phyloP scores from a whole-genome alignment of 1,284 basidiomycete genomes.

The Ganoderma sinense region DNA sequence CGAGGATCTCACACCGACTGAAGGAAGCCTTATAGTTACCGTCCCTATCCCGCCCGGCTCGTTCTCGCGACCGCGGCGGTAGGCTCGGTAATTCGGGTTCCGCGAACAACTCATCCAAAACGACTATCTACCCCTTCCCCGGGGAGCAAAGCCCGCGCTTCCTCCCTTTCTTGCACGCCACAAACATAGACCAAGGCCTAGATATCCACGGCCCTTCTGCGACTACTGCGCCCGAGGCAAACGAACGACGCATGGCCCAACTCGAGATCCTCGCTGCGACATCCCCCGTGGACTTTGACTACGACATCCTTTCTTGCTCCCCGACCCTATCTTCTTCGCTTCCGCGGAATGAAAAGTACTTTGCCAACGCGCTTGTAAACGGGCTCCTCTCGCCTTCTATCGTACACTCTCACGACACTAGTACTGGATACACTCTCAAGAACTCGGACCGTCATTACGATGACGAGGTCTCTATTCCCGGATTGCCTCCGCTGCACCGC shows the following conservation, averaged over 20 bases:
- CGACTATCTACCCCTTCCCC: conserved; percentile 23
- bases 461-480: conserved; percentile 60
- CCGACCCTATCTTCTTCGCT: conserved; percentile 41
- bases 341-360: conserved; percentile 43
- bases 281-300: conserved; percentile 56
- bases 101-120: conserved; percentile 24
- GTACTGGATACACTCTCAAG: conserved; percentile 21
- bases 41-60: conserved; percentile 71
- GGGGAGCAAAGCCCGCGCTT: conserved; percentile 23
- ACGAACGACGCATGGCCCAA: conserved; percentile 58
- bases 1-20: conserved; percentile 73
- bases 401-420: conserved; percentile 33
- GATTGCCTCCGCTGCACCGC: conserved; percentile 68
- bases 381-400: conserved; percentile 42
- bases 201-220: conserved; percentile 21
- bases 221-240: conserved; percentile 19
- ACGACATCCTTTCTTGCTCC: conserved; percentile 40
- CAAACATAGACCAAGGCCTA: conserved; percentile 31
- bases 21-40: conserved; percentile 57
- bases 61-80: conserved; percentile 71
- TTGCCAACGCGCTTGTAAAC: conserved; percentile 43
- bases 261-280: conserved; percentile 61
- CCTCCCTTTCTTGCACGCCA: conserved; percentile 16
- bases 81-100: conserved; percentile 67
- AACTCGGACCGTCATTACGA: conserved; percentile 37